Conservation (phyloP, 2,329 filamentous ascomycete genomes). For the Neurospora crassa region DNA sequence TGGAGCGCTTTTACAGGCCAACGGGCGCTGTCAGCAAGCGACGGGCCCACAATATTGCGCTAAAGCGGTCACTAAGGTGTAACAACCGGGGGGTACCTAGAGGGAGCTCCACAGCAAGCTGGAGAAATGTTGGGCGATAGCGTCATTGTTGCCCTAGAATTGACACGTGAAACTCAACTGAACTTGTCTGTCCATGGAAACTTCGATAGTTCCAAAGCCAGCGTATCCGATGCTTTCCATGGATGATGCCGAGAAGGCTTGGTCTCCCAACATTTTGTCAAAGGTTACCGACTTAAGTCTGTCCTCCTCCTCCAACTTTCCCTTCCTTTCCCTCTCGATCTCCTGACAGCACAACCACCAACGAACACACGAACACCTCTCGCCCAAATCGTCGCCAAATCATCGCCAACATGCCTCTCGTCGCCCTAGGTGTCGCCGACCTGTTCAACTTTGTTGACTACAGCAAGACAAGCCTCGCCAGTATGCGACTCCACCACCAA, state of each 20-base stretch:
- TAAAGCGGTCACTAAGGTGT: not conserved
- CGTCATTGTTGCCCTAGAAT: not conserved
- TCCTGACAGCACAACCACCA: slow-evolving; percentile 6
- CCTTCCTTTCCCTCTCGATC: slow-evolving; percentile 26
- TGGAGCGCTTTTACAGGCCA: not conserved
- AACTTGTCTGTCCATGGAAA: not conserved
- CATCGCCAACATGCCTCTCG: not conserved
- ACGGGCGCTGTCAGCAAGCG: not conserved
- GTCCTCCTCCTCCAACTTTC: slow-evolving; percentile 4
- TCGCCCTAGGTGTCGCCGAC: slow-evolving; percentile 18
- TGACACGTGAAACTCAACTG: not conserved
- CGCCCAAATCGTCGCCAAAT: not conserved
- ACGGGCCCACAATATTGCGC: not conserved
- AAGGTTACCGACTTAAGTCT: not conserved
- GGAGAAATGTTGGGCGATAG: slow-evolving; percentile 5
- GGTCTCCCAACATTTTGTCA: slow-evolving; percentile 7
- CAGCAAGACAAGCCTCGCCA: slow-evolving; percentile 52
- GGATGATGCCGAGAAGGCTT: slow-evolving; percentile 1
- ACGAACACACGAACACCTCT: not conserved
- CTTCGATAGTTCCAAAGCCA: not conserved
- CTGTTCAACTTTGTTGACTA: slow-evolving; percentile 47
- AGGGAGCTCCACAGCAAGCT: not conserved
- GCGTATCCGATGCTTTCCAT: not conserved
- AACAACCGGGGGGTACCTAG: not conserved
- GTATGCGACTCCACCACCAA: slow-evolving; percentile 37